Conservation (phyloP, 306 rosid genomes). For the Sphenostylis stenocarpa region DNA sequence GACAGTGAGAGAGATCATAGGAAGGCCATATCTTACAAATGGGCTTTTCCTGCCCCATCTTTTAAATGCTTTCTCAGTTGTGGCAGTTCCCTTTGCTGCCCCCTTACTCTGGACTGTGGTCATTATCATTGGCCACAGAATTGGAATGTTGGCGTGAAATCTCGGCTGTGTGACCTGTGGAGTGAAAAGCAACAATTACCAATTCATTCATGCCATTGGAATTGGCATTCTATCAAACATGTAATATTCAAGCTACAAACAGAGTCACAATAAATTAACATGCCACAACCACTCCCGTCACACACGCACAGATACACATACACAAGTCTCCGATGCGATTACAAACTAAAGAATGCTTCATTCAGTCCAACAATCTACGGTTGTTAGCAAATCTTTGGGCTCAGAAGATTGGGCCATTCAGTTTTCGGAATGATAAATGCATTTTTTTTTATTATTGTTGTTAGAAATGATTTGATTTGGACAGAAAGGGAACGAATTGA, state of each 20-base stretch:
- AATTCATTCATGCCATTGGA: not conserved
- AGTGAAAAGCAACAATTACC: not conserved
- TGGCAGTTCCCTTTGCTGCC: conserved; percentile 28
- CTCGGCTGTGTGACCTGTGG: not conserved
- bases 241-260: not conserved
- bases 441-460: not conserved
- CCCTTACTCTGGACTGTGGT: conserved; percentile 32
- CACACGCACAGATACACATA: no score
- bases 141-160: not conserved
- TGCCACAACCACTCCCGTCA: not conserved
- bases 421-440: not conserved
- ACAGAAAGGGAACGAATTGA: not conserved
- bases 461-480: not conserved
- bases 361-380: not conserved
- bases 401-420: not conserved
- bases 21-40: conserved; percentile 85
- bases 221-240: conserved; percentile 33
- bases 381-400: not conserved
- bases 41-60: conserved; percentile 81
- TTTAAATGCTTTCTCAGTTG: conserved; percentile 47
- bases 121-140: conserved; percentile 34
- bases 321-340: not conserved
- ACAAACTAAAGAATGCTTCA: conserved; percentile 3
- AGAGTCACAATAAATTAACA: not conserved
- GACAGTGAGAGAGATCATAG: conserved; percentile 88